Evolutionary conservation across 2,329 filamentous ascomycete genomes (phyloP).

Genomic region (Phaeomoniella chlamydospora): DNA sequence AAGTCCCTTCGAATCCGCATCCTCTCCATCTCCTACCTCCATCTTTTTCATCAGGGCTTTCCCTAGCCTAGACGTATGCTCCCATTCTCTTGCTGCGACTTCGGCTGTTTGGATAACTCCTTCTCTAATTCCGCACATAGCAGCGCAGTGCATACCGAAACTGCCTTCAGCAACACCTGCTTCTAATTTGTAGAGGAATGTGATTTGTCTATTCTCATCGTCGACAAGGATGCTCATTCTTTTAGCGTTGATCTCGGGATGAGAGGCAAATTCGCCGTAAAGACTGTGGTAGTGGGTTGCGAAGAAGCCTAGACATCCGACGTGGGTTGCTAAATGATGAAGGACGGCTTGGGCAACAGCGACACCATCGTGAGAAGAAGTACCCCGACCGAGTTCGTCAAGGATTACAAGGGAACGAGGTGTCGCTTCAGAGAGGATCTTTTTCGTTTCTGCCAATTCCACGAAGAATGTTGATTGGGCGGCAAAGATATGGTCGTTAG

Average conservation of each 20-base stretch:
- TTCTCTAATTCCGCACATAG: constrained; percentile 86
- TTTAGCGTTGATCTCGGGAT: constrained; percentile 74
- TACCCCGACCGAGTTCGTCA: constrained; percentile 89
- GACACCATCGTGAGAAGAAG: constrained; percentile 88
- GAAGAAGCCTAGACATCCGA: constrained; percentile 91
- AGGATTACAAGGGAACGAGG: constrained; percentile 90
- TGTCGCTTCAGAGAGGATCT: constrained; percentile 89
- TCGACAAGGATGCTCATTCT: constrained; percentile 95
- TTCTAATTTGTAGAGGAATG: constrained; percentile 89
- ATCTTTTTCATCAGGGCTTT: constrained; percentile 60
- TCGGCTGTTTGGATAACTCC: constrained; percentile 79
- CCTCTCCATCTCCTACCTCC: constrained; percentile 46
- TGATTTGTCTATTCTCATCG: constrained; percentile 69
- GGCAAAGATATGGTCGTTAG: constrained; percentile 98
- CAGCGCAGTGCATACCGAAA: constrained; percentile 97
- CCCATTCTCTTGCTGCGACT: constrained; percentile 79
- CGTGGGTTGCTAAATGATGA: constrained; percentile 87
- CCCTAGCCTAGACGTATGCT: constrained; percentile 82
- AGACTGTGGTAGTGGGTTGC: constrained; percentile 95
- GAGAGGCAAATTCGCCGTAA: constrained; percentile 74
- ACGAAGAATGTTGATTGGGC: constrained; percentile 98
- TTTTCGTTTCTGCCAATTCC: constrained; percentile 92
- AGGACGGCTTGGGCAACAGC: constrained; percentile 92
- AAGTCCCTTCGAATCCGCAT: constrained; percentile 40
- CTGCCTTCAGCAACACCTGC: constrained; percentile 88